phyloP scores from a whole-genome alignment of 2,329 filamentous ascomycete species.

The Alternaria sp. region DNA sequence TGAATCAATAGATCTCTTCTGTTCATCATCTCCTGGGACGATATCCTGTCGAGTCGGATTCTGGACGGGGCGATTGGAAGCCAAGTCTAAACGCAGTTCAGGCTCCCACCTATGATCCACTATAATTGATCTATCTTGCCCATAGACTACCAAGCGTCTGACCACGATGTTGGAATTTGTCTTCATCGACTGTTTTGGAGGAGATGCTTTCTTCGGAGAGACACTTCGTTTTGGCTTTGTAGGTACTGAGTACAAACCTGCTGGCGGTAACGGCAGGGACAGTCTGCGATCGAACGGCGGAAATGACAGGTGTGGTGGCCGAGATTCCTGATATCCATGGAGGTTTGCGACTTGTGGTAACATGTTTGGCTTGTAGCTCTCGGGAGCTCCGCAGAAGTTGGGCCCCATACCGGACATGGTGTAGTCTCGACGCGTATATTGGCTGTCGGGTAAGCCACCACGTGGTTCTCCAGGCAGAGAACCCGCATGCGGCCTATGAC shows the following conservation, averaged over 20 bases:
- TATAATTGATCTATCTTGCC: conserved; percentile 14
- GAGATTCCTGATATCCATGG: not conserved
- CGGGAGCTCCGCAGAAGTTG: not conserved
- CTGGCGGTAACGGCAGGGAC: conserved; percentile 20
- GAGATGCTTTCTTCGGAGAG: conserved; percentile 4
- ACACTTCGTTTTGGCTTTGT: conserved; percentile 15
- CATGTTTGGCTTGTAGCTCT: not conserved
- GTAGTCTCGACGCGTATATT: not conserved
- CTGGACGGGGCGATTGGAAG: not conserved
- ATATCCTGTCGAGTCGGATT: not conserved
- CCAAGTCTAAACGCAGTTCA: conserved; percentile 10
- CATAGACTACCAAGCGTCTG: conserved; percentile 25
- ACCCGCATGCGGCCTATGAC: not conserved
- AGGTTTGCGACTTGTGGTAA: not conserved
- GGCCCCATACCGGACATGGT: not conserved
- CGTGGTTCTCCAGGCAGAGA: not conserved
- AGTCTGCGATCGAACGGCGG: not conserved
- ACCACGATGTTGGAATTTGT: conserved; percentile 5
- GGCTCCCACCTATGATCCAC: conserved; percentile 28
- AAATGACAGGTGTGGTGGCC: not conserved
- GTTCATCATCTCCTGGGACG: not conserved
- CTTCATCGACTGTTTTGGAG: not conserved
- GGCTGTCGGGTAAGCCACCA: not conserved
- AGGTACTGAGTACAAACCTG: conserved; percentile 27
- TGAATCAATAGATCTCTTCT: not conserved